Base-by-base conservation (phyloP, 2,329 filamentous ascomycete genomes). In the Chaetomium sp. region DNA sequence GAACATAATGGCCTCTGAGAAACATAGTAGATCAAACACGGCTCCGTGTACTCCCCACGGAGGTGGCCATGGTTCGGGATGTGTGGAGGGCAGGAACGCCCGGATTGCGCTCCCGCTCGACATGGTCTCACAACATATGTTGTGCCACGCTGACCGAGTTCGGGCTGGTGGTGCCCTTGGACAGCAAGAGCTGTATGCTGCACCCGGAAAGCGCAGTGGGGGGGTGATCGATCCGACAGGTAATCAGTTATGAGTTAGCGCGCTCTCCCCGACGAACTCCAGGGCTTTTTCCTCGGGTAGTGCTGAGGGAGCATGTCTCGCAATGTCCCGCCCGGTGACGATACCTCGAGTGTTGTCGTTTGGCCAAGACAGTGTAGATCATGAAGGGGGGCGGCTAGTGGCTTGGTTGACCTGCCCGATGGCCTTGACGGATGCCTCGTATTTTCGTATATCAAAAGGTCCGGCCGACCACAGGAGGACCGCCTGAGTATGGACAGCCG, bases 401-500 rank as follows among this genome's bases (percentile, higher is more conserved):
- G 33, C 21, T 21, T 45, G 8, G 35, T 9, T 6, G 8, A n/a
- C 16, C 9, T 35, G 49, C 12, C 3, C 23, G 33, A 72, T 58
- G 35, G 60, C 60, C 21, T 58, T 74, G 57, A 90, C 71, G 38
- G 85, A 83, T 54, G 77, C 79, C 75, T 94, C 88, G 74, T 97
- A 97, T 53, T 84, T 82, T 38, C 85, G 82, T 62, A 96, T 72
- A 65, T 90, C 85, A 68, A 97, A 75, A 4, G 89, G 84, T 1
- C 90, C 91, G 13, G 93, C 88, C 47, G 87, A 82, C 88, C 93
- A 96, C 3, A 96, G 75, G 72, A 93, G 80, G 54, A 95, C 75
- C 1, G 91, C 92, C 73, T 97, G 91, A 21, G 97, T 80, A 63
- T 78, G 73, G 31, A 83, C 76, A 60, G 68, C 65, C 23, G 50